Evolutionary conservation across 2,329 filamentous ascomycete genomes (phyloP).

Genomic region (Apiospora sp.): DNA sequence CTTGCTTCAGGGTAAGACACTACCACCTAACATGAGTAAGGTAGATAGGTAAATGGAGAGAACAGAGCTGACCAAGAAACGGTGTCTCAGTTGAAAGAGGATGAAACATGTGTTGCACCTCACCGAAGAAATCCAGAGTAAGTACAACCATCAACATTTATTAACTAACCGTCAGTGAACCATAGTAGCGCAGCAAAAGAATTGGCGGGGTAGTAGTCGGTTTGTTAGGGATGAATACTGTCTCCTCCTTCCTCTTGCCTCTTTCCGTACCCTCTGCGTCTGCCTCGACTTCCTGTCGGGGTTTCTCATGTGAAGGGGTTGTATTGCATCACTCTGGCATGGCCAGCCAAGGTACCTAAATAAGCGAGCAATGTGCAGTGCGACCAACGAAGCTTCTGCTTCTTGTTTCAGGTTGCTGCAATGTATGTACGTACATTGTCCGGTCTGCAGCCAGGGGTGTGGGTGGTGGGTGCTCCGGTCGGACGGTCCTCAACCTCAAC

Average conservation of each 20-base stretch:
- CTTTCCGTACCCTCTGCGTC: background rate
- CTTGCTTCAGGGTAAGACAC: background rate
- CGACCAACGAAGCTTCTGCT: conserved; percentile 18
- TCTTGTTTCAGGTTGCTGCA: conserved; percentile 17
- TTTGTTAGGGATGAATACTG: background rate
- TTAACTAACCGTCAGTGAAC: background rate
- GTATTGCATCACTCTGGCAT: background rate
- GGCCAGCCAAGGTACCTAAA: background rate
- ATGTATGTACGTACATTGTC: conserved; percentile 1
- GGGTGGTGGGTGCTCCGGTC: conserved; percentile 1
- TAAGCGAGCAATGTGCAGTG: background rate
- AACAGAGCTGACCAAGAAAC: conserved; percentile 1
- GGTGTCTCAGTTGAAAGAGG: conserved; percentile 18
- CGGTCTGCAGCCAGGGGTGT: background rate
- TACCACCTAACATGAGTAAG: too few species aligned
- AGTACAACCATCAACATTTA: background rate
- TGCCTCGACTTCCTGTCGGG: background rate
- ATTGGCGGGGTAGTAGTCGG: background rate
- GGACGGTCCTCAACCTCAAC: conserved; percentile 10
- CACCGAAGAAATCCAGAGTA: background rate
- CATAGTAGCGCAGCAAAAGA: background rate
- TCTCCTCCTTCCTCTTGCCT: background rate
- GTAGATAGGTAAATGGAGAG: background rate
- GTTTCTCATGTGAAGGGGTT: background rate
- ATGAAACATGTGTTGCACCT: conserved; percentile 13